Base-by-base conservation (phyloP, 805 yeast species). In the Schizosaccharomyces osmophilus region DNA sequence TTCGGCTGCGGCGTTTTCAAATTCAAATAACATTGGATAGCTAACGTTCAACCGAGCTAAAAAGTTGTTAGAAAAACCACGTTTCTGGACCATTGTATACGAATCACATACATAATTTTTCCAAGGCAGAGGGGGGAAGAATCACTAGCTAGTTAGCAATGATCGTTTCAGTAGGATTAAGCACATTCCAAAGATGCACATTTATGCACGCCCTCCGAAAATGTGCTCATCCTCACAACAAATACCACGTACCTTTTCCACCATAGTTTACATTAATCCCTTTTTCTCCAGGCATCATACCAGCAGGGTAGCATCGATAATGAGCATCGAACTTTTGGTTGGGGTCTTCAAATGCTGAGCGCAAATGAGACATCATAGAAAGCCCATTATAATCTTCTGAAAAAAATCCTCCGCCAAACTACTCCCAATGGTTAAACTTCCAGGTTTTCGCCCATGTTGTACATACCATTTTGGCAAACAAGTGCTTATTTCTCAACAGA, bases 11-110 rank as follows among this genome's bases (percentile, higher is more conserved):
- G 84, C 94, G 62, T 85, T 84, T 42, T 76, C 74, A 51, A 93
- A 73, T 70, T 84, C 85, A 69, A 93, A 93, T 59, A 93, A 76
- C 99, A 93, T 93, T 0, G 99, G 99, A 68, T 93, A 93, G 66
- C 95, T 77, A 63, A 93, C 87, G 69, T 89, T 90, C 51, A 93
- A 74, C 86, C 86, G 85, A 3, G 96, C 73, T 63, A 36, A 19
- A 19, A 8, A 2, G 48, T 6, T 19, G 24, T 32, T 29, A 26
- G 15, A 60, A 29, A 9, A 22, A 36, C 5, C 13, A 62, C 9
- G 1, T 8, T 36, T 51, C 29, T 31, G 63, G 63, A 8, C 2
- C 11, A 17, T 45, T 45, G 3, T 45, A n/a, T 45, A 8, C 2
- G 26, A 8, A 45, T 15, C 13, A 22, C 60, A 22, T 57, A 57